These are phyloP conservation scores for Colletotrichum kahawae DNA, from an alignment of 2,329 filamentous ascomycete genomes.

Conservation along the genomic window DNA sequence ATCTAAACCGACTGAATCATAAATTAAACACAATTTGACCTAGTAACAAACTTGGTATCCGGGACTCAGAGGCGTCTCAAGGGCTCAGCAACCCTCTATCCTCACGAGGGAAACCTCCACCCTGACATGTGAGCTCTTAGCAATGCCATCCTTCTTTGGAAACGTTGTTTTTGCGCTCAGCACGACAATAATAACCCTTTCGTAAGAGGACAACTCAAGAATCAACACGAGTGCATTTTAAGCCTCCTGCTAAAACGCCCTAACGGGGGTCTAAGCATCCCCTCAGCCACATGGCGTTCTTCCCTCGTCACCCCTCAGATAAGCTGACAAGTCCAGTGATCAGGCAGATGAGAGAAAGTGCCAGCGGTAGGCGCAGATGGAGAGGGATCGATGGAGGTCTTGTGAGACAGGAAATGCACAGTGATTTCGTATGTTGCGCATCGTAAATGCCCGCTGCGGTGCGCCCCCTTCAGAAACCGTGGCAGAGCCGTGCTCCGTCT, in stretches of 20 bases:
- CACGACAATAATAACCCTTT: background rate
- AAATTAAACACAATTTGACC: background rate
- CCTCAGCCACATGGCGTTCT: background rate
- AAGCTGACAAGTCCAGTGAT: background rate
- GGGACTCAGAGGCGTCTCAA: background rate
- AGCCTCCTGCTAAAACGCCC: background rate
- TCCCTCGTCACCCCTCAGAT: background rate
- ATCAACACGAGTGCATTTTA: background rate
- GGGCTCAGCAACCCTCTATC: background rate
- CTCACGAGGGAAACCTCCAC: background rate
- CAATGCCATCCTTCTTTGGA: background rate
- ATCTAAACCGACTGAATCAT: background rate
- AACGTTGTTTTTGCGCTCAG: background rate
- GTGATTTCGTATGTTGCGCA: background rate
- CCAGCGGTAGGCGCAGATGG: background rate
- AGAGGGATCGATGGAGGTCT: background rate
- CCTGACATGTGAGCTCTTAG: background rate
- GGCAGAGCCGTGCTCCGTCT: background rate
- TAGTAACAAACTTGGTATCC: background rate
- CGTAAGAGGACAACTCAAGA: background rate
- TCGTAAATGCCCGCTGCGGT: conserved; percentile 3
- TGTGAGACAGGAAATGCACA: background rate
- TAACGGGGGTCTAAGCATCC: background rate
- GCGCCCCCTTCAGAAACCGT: background rate
- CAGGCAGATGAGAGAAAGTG: background rate